Evolutionary conservation across 257 asterid species (phyloP).

Genomic region (Osmanthus fragrans): DNA sequence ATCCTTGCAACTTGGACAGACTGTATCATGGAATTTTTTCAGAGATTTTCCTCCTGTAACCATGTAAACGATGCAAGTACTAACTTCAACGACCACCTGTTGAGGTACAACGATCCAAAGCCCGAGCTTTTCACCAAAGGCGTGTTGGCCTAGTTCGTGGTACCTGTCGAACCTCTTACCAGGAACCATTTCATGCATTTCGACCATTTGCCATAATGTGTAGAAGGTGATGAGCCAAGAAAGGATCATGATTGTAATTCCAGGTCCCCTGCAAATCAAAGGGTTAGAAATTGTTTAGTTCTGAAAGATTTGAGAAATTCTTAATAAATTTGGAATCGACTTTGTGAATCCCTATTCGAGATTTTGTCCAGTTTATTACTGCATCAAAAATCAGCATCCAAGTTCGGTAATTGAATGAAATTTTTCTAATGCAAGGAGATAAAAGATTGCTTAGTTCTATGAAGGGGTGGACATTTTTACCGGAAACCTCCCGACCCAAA

Average conservation of each 20-base stretch:
- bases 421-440: too few relatives aligned
- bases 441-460: neutral
- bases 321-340: neutral
- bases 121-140: slow-evolving; percentile 66
- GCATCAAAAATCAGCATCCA: neutral
- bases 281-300: neutral
- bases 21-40: slow-evolving; percentile 40
- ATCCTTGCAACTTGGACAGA: slow-evolving; percentile 24
- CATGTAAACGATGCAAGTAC: slow-evolving; percentile 68
- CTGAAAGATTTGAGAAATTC: neutral
- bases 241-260: slow-evolving; percentile 35
- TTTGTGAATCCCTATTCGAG: neutral
- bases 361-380: too few relatives aligned
- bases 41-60: slow-evolving; percentile 75
- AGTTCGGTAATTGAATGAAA: neutral
- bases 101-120: slow-evolving; percentile 76
- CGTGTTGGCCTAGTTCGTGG: slow-evolving; percentile 72
- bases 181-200: slow-evolving; percentile 75
- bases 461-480: too few relatives aligned
- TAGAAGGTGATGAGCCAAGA: slow-evolving; percentile 67
- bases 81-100: slow-evolving; percentile 52
- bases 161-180: slow-evolving; percentile 78
- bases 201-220: slow-evolving; percentile 89
- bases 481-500: too few relatives aligned
- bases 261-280: slow-evolving; percentile 57